Base-by-base conservation (phyloP, 371 early-diverging fungal species). In the Quaeritorhiza haematococci region DNA sequence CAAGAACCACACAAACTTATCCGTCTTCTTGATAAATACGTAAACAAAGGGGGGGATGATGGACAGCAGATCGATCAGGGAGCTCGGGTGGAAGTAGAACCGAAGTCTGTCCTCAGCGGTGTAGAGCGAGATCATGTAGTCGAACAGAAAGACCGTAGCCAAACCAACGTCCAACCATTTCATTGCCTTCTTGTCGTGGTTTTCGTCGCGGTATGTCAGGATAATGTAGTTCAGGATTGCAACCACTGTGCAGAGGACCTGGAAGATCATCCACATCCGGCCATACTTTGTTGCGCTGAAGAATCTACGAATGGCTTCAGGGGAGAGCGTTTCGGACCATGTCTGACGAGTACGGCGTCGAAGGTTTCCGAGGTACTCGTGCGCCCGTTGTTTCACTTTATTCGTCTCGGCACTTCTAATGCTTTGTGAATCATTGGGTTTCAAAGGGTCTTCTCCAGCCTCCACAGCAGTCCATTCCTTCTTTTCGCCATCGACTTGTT, bases 241-340 rank as follows among this genome's bases (percentile, higher is more conserved):
- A 29, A 69, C 44, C 4, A 69, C 44, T 4, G 77, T 77, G 29
- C 64, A 63, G 24, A 59, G 17, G 19, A 76, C 77, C 56, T 77
- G 77, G 50, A 77, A 70, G 21, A 74, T 63, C 77, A 77, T 77
- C 77, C 77, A 77, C 3, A 71, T 30, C 6, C 77, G 67, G 2
- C 65, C 69, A 23, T 56, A 69, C 27, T 63, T 35, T 10, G 69
- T 63, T 1, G 61, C 51, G 29, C 46, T 59, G 55, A 77, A 58
- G 69, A 67, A 74, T 0, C 69, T 33, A 1, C 77, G 64, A 3
- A 77, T 54, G 0, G 77, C 77, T 19, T 69, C 68, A 0, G 77
- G 77, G 1, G 64, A 63, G 1, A 69, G 54, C 29, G 50, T 57
- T 15, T 72, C 69, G 19, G 49, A 38, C 71, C 71, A 77, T 4